Base-by-base conservation (phyloP, 176 grass and related monocot species). In the Sorghum bicolor region DNA sequence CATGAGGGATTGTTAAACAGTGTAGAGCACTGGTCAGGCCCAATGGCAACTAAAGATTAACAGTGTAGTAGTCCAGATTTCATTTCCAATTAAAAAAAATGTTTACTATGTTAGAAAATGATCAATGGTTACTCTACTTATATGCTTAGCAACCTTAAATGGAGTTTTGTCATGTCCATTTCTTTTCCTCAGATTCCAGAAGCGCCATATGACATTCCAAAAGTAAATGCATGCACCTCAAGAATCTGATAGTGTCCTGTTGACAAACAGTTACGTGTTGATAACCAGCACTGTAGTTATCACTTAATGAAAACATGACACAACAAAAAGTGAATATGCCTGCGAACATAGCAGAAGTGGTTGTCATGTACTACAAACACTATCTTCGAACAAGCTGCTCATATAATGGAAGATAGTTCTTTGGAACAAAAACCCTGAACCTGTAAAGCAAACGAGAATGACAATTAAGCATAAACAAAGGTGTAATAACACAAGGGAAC, bases 341-440 rank as follows among this genome's bases (percentile, higher is more conserved):
- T 91, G 77, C 44, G 45, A 30, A 77, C 60, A 77, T 83, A 60
- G 25, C 28, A 82, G 22, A 61, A 80, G 64, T 47, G 67, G 15
- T 63, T 76, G 52, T 69, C 75, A 90, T 79, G 36, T 88, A 81
- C 76, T 85, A 69, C 87, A 82, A 34, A 82, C n/a, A 64, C 47
- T 76, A 85, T 92, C 44, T 82, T 55, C 44, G 73, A 77, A 99
- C 85, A 88, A 89, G 70, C 76, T 89, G 87, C 80, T 92, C 93
- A n/a, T 99, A 99, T 79, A 92, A 82, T 13, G 80, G 74, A 67
- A 90, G 87, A 92, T 90, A 87, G 66, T 94, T 95, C 83, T 83
- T 74, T 43, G 93, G 86, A 88, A 98, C 91, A 85, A 94, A 98
- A 84, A 95, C 87, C 80, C 87, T 98, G 89, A 98, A 95, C 87